Percentiles rank a stretch among this genome's conserved stretches.
These are phyloP conservation scores for Hanseniaspora clermontiae DNA, from an alignment of 805 yeast genomes.

Conservation along the genomic window DNA sequence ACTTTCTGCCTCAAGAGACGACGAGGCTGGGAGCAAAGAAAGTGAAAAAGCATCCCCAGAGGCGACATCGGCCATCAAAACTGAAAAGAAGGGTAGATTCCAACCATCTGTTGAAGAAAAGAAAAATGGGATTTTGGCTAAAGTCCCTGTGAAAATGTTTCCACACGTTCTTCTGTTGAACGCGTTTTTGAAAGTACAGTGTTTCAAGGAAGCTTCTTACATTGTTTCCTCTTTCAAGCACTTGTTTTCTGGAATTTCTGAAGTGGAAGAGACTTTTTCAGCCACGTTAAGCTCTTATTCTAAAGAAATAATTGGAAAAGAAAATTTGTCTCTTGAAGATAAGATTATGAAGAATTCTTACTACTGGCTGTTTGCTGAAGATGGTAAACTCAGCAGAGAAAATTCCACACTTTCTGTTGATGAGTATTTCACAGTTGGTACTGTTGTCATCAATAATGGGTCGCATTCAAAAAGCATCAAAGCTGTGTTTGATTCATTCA, in stretches of 20 bases:
- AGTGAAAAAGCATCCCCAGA: neutral
- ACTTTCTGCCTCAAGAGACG: constrained; percentile 32
- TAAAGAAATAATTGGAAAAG: neutral
- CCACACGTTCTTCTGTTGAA: neutral
- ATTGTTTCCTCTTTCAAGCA: neutral
- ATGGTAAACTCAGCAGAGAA: neutral
- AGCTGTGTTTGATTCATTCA: neutral
- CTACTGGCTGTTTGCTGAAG: neutral
- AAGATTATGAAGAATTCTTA: neutral
- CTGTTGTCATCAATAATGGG: neutral
- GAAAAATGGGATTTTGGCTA: neutral
- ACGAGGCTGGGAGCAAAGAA: neutral
- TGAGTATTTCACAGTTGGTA: constrained; percentile 9
- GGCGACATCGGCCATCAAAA: too few species aligned
- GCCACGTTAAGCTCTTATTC: neutral
- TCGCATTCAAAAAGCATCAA: neutral
- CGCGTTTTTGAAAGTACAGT: neutral
- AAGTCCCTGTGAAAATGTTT: neutral
- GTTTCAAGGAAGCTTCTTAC: neutral
- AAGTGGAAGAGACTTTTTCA: neutral
- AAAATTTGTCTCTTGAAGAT: neutral
- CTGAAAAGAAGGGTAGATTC: neutral
- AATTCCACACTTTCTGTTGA: neutral
- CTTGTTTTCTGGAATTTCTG: neutral
- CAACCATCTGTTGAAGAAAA: neutral